A percentile compares a stretch with the other conserved stretches of the same genome.
Conservation (phyloP, 768 basidiomycete species). For the Boletus reticulatus region DNA sequence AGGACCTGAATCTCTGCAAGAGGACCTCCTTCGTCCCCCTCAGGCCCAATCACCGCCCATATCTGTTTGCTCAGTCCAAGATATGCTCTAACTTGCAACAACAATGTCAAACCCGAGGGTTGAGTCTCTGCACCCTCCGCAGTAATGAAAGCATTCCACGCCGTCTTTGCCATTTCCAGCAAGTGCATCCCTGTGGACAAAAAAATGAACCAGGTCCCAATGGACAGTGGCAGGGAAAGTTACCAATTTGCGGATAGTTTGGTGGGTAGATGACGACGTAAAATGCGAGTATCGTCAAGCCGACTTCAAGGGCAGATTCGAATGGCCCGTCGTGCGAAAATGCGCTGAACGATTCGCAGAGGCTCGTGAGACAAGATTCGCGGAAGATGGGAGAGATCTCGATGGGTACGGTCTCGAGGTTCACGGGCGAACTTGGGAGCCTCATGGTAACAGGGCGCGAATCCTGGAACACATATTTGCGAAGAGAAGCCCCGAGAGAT, state of each 20-base stretch:
- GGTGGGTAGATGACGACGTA: conserved; percentile 71
- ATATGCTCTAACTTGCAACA: conserved; percentile 34
- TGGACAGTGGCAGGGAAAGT: conserved; percentile 11
- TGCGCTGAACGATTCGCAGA: conserved; percentile 65
- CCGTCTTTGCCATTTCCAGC: conserved; percentile 72
- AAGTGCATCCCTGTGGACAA: conserved; percentile 61
- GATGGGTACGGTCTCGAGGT: conserved; percentile 35
- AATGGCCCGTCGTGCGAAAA: conserved; percentile 68
- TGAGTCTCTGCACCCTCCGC: conserved; percentile 16
- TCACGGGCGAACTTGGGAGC: conserved; percentile 25
- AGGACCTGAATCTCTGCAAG: conserved; percentile 50
- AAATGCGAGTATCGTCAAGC: conserved; percentile 58
- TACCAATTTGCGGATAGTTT: conserved; percentile 83
- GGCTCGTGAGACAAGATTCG: conserved; percentile 53
- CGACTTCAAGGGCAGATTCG: conserved; percentile 48
- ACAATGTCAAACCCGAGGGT: conserved; percentile 18
- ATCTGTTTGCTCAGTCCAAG: conserved; percentile 42
- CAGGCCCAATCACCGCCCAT: conserved; percentile 49
- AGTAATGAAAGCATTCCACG: conserved; percentile 62
- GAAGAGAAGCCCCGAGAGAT: conserved; percentile 33
- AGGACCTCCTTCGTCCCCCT: conserved; percentile 65
- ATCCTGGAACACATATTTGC: conserved; percentile 38
- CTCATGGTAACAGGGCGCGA: conserved; percentile 14
- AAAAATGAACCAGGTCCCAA: not conserved
- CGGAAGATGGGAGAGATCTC: conserved; percentile 45